These are phyloP conservation scores for Melaleuca quinquenervia DNA, from an alignment of 345 rosid genomes.

Conservation along the genomic window DNA sequence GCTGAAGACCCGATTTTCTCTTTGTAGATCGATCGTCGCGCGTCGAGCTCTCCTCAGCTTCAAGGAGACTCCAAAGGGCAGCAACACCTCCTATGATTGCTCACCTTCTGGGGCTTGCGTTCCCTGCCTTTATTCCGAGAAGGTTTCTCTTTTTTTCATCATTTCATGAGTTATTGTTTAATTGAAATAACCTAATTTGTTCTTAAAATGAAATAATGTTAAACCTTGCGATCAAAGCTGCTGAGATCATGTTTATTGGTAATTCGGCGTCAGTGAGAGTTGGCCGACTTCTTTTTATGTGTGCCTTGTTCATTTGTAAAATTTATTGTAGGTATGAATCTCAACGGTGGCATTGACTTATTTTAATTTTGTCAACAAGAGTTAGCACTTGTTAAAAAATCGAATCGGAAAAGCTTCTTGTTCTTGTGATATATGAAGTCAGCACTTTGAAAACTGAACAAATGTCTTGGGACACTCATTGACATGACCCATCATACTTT, in stretches of 20 bases:
- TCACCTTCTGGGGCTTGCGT: conserved; percentile 93
- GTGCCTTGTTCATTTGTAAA: not conserved
- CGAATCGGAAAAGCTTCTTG: not conserved
- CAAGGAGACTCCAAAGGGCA: conserved; percentile 58
- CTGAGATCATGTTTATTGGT: not conserved
- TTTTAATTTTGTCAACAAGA: not conserved
- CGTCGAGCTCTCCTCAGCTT: conserved; percentile 51
- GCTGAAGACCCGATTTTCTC: not conserved
- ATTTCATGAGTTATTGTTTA: not conserved
- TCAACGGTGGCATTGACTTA: not conserved
- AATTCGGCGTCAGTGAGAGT: not conserved
- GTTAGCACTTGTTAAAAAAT: not conserved
- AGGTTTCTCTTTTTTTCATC: conserved; percentile 22
- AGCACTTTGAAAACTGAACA: not conserved
- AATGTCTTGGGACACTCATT: not conserved
- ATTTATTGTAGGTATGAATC: not conserved
- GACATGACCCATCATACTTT: not conserved
- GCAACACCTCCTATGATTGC: conserved; percentile 65
- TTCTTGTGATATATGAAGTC: not conserved
- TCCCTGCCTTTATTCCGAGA: conserved; percentile 70
- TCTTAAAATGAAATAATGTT: not conserved
- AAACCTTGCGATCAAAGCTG: not conserved
- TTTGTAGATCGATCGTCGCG: conserved; percentile 7
- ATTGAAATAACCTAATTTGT: not conserved
- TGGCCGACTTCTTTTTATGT: not conserved